Evolutionary conservation across 2,329 filamentous ascomycete species (phyloP), one percentile per base, ranked within the genome.

Genomic region (Microsporum audouinii): DNA sequence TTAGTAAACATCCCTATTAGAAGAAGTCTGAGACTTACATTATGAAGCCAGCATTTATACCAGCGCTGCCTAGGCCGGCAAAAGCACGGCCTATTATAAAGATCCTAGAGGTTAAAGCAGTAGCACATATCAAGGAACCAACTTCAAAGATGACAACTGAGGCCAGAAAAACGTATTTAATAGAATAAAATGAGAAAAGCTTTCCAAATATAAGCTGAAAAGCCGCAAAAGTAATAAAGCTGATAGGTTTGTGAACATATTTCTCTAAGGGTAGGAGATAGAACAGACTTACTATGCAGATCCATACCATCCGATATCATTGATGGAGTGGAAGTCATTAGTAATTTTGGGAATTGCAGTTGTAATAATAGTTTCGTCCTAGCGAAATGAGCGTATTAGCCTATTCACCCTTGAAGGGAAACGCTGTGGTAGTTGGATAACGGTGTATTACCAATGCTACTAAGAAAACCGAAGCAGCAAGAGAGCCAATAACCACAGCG

Each of bases 161-260:
- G 39, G 55, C 27, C 6, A 73, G 59, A 39, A 68, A 71, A 5
- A 69, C 64, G 41, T 69, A 72, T 65, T 77, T 75, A 3, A 73
- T 69, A 2, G 71, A 69, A 64, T 73, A 74, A 49, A 76, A 70
- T 1, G 70, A 72, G 57, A 77, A 78, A 33, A 78, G 61, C 27
- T 74, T 74, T 62, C 76, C 76, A 45, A 66, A 68, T 33, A 70
- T 45, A 7, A 71, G 68, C 49, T 70, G 66, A 34, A 68, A 67
- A 4, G 74, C 70, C 8, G 51, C 51, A 39, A 58, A 57, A 23
- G 60, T 57, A 47, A 60, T 60, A 39, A 58, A 61, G 43, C 60
- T 57, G 17, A 62, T 71, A 73, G 3, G 17, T 69, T 71, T 1
- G 76, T 76, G 14, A 79, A 66, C 12, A 77, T 66, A 63, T 57